phyloP scores from a whole-genome alignment of 495 filamentous ascomycete species.

The Bryoglossum gracile region DNA sequence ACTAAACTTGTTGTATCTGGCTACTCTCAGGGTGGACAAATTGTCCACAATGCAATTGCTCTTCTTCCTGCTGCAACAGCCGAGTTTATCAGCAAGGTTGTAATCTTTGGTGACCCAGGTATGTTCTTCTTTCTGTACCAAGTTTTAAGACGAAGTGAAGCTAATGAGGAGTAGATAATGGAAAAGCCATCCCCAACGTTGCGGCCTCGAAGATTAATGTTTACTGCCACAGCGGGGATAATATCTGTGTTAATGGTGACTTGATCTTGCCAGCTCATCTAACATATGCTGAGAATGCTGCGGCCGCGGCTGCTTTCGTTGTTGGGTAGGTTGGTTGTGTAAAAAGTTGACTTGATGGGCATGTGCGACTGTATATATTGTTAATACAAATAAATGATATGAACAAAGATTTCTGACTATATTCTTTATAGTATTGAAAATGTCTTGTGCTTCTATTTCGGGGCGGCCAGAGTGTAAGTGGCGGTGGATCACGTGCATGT shows the following conservation, averaged over 20 bases:
- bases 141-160: not conserved
- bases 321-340: too few species aligned
- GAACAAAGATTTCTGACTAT: too few species aligned
- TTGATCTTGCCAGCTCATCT: slow-evolving; percentile 45
- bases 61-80: slow-evolving; percentile 30
- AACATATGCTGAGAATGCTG: slow-evolving; percentile 41
- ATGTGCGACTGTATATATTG: too few species aligned
- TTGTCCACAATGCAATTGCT: slow-evolving; percentile 43
- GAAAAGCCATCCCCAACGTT: slow-evolving; percentile 37
- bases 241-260: slow-evolving; percentile 46
- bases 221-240: slow-evolving; percentile 45
- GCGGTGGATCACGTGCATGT: too few species aligned
- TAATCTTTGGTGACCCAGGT: slow-evolving; percentile 56
- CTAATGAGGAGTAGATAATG: slow-evolving; percentile 21
- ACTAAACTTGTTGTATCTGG: slow-evolving; percentile 55
- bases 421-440: too few species aligned
- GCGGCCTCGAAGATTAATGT: slow-evolving; percentile 39
- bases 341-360: too few species aligned
- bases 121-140: slow-evolving; percentile 7
- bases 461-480: too few species aligned
- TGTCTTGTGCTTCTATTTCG: too few species aligned
- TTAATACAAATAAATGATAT: too few species aligned
- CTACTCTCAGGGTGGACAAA: slow-evolving; percentile 51
- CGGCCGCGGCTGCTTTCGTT: slow-evolving; percentile 42
- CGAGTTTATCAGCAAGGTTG: slow-evolving; percentile 29